Evolutionary conservation across 2,329 filamentous ascomycete genomes (phyloP), one percentile per base, ranked within the genome.

Genomic region (Dryadomyces quercivorus): DNA sequence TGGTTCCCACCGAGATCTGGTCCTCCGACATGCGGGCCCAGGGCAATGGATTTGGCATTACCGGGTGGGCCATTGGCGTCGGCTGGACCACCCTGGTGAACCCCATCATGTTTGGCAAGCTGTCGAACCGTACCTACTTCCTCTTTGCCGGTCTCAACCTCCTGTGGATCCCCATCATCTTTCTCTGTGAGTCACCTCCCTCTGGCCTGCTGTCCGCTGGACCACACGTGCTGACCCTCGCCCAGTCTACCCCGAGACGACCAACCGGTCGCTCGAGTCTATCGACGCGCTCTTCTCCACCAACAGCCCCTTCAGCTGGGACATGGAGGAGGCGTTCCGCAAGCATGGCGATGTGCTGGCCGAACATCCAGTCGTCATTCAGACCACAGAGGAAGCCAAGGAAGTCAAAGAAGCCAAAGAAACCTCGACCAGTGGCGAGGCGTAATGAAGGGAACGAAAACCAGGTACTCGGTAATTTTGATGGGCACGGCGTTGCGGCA

Each of bases 41-140:
- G 61, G 79, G 78, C 8, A 78, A 80, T 61, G 76, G 75, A 8
- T 80, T 81, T 58, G 75, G 74, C 18, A 78, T 82, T 56, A 75
- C 75, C 2, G 77, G 78, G 1, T 82, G 78, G 78, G 77, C 78
- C 18, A 71, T 79, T 55, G 78, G 77, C 42, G 73, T 76, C 9
- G 77, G 77, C 40, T 73, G 75, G 72, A 78, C 76, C 1, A 70
- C 70, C 2, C 66, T 79, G 49, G 71, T 78, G 57, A 79, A 66
- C 59, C 74, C 73, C 26, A 74, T 78, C 62, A 75, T 80, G 70
- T 74, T 79, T 56, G 64, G 61, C 45, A 64, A 64, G n/a, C 59
- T 77, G 21, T 66, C 69, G 56, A 74, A 69, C 58, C 68, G 70
- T 9, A 77, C 73, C 0, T 78, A 77, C 59, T 72, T 78, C 58